A percentile compares a stretch with the other conserved stretches of the same genome.
Evolutionary conservation across 148 eudicot species (phyloP).

Genomic region (Bassia scoparia): DNA sequence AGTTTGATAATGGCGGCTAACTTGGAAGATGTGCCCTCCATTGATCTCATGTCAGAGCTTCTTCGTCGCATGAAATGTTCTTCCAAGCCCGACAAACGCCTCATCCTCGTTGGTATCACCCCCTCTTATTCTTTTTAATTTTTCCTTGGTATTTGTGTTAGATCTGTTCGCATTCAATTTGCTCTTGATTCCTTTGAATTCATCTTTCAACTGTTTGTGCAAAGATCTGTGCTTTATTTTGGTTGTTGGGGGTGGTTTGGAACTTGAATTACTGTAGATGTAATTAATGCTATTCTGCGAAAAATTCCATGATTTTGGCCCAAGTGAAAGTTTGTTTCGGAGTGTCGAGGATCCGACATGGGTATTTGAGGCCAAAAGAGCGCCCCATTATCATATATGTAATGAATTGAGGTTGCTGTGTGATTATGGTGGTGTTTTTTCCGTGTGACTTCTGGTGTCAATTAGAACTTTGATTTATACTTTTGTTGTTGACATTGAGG

Average conservation of each 20-base stretch:
- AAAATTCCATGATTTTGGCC: no score
- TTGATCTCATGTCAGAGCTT: conserved; percentile 81
- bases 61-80: conserved; percentile 93
- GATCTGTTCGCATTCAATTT: conserved; percentile 17
- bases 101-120: conserved; percentile 71
- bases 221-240: background rate
- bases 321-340: no score
- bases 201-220: background rate
- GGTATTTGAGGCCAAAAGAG: background rate
- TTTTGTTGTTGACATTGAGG: background rate
- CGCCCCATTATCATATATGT: background rate
- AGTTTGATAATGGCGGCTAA: conserved; percentile 35
- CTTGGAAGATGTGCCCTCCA: conserved; percentile 71
- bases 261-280: no score
- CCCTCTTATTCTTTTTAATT: background rate
- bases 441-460: no score
- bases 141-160: background rate
- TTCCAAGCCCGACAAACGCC: conserved; percentile 84
- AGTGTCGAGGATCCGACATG: no score
- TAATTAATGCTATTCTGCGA: no score
- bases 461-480: background rate
- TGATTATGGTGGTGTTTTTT: no score
- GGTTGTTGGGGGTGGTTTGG: background rate
- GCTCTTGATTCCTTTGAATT: background rate
- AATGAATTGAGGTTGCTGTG: background rate